phyloP scores from a whole-genome alignment of 2,329 filamentous ascomycete species.

The Apiospora koreana region DNA sequence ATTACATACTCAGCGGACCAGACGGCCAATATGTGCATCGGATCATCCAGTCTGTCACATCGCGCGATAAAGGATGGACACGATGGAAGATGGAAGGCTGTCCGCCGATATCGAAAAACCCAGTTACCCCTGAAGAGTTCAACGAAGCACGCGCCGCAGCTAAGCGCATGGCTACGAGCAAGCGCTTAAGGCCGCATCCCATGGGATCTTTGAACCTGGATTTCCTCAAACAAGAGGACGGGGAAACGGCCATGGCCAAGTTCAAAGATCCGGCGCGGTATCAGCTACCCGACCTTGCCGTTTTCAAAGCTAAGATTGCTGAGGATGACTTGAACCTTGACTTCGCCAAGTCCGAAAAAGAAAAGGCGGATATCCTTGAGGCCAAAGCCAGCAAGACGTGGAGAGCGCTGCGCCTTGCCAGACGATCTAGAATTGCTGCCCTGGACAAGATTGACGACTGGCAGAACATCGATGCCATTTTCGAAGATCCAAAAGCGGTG shows the following conservation, averaged over 20 bases:
- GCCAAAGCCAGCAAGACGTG: constrained; percentile 87
- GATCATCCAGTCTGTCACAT: constrained; percentile 95
- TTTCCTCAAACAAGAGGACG: constrained; percentile 72
- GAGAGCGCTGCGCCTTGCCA: constrained; percentile 82
- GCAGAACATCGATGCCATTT: constrained; percentile 65
- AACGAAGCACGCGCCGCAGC: constrained; percentile 67
- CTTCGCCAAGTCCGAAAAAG: constrained; percentile 68
- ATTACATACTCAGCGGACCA: constrained; percentile 76
- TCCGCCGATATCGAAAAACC: constrained; percentile 76
- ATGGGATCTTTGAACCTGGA: constrained; percentile 74
- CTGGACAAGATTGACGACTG: constrained; percentile 90
- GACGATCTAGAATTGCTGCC: constrained; percentile 68
- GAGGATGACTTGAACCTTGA: constrained; percentile 84
- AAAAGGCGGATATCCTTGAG: constrained; percentile 58
- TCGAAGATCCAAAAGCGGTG: constrained; percentile 46
- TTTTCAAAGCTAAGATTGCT: constrained; percentile 72
- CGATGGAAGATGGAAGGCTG: constrained; percentile 97
- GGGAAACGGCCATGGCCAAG: constrained; percentile 63
- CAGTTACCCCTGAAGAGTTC: constrained; percentile 70
- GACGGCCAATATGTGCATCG: constrained; percentile 94
- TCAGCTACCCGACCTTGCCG: constrained; percentile 67
- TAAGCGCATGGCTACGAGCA: constrained; percentile 67
- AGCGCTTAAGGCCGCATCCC: constrained; percentile 67
- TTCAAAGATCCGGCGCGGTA: constrained; percentile 68
- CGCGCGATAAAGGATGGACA: constrained; percentile 97